Base-by-base conservation (phyloP, 2,329 filamentous ascomycete genomes). In the Ophiostoma ulmi region DNA sequence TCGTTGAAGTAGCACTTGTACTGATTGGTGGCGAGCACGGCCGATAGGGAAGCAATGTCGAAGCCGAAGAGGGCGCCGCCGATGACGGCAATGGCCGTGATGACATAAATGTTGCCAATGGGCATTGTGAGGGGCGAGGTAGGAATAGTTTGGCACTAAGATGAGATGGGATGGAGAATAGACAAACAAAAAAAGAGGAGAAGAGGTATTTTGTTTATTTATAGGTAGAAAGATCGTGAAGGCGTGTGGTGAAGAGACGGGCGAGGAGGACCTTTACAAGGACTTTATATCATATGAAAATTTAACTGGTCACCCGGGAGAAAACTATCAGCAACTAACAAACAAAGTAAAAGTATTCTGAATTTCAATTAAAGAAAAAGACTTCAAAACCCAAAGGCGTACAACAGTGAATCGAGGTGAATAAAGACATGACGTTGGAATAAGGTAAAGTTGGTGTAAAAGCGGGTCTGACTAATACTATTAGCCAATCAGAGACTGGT, bases 41-140 rank as follows among this genome's bases (percentile, higher is more conserved):
- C 81, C 63, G 79, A 81, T 80, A 82, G 80, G 41, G 81, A 82
- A n/a, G 80, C 80, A 70, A 82, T 82, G 75, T 82, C 81, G 72
- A 82, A 82, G 70, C 81, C 81, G 72, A 81, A 81, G 1, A 82
- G 78, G 55, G 70, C 72, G 77, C 73, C 75, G 79, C 81, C 81
- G 44, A 82, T 80, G 70, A 82, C 80, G 74, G 80, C 78, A 72
- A 80, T 78, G 73, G 79, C 79, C 74, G 81, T 80, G 73, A 82
- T 82, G 36, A 81, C 73, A 71, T 82, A 82, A 39, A 82, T 78
- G 72, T 82, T 82, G 67, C 79, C 79, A 38, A 73, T 68, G 13
- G 48, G 17, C 44, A 69, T 69, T 26, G 22, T 58, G 52, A 58
- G 13, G 8, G 52, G 2, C 3, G 31, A 31, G 31, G 31, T 31